phyloP scores from a whole-genome alignment of 805 yeast genomes.

The Myxozyma melibiosi region DNA sequence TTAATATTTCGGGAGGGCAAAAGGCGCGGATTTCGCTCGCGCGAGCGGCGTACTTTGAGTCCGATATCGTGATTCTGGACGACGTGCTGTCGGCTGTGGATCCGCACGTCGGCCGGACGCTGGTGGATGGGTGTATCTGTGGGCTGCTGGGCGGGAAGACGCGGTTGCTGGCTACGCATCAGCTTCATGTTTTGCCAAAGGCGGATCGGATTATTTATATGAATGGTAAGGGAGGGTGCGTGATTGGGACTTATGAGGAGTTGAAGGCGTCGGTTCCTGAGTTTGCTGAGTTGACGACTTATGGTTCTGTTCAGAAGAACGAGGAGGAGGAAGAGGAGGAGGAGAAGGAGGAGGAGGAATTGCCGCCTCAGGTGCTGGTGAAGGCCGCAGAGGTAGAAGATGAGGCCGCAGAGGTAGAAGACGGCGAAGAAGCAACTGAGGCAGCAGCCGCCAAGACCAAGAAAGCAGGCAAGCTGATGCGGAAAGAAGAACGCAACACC shows the following conservation, averaged over 20 bases:
- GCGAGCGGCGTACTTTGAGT: conserved; percentile 70
- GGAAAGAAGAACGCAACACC: conserved; percentile 19
- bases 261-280: conserved; percentile 46
- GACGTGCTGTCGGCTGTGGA: conserved; percentile 89
- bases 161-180: conserved; percentile 81
- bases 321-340: conserved; percentile 30
- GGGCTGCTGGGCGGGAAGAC: conserved; percentile 63
- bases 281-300: conserved; percentile 49
- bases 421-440: conserved; percentile 26
- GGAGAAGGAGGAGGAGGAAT: conserved; percentile 34
- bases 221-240: conserved; percentile 58
- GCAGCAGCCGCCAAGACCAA: conserved; percentile 30
- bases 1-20: conserved; percentile 87
- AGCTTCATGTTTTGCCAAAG: conserved; percentile 64
- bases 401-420: conserved; percentile 19
- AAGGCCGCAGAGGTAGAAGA: not conserved
- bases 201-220: conserved; percentile 74
- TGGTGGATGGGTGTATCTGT: conserved; percentile 67
- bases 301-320: conserved; percentile 12
- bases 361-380: not conserved
- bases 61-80: conserved; percentile 70
- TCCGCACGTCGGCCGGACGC: conserved; percentile 78
- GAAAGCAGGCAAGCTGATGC: conserved; percentile 38
- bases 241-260: conserved; percentile 61
- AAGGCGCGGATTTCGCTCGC: conserved; percentile 85